phyloP scores from a whole-genome alignment of 176 grass and related monocot genomes.

The Avena eriantha region DNA sequence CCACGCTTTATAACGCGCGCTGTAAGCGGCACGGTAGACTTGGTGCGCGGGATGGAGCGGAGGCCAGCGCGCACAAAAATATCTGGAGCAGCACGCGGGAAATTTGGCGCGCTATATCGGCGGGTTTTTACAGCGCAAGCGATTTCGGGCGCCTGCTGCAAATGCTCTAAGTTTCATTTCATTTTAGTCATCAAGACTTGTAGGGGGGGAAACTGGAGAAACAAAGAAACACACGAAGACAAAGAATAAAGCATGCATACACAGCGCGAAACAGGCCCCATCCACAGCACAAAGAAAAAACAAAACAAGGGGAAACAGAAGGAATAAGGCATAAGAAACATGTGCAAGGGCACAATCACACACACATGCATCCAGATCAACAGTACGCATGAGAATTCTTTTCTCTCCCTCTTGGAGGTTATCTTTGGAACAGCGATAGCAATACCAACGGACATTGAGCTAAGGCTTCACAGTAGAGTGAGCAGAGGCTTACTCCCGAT shows the following conservation, averaged over 20 bases:
- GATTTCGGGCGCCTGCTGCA: too few species aligned
- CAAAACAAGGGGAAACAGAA: background rate
- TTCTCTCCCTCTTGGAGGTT: background rate
- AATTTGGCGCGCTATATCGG: too few species aligned
- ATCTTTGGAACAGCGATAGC: background rate
- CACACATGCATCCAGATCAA: slow-evolving; percentile 37
- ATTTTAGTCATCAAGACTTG: background rate
- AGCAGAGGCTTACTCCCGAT: background rate
- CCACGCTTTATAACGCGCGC: too few species aligned
- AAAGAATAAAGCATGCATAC: background rate
- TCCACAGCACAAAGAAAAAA: slow-evolving; percentile 16
- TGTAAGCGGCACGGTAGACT: too few species aligned
- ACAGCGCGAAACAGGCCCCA: slow-evolving; percentile 19
- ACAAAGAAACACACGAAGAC: slow-evolving; percentile 12
- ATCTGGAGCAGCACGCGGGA: too few species aligned
- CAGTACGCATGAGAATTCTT: background rate
- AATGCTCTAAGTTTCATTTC: background rate
- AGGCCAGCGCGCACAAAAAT: too few species aligned
- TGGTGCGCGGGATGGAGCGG: too few species aligned
- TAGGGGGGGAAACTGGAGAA: background rate
- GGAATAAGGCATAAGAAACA: slow-evolving; percentile 37
- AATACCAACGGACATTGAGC: background rate
- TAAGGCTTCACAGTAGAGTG: background rate
- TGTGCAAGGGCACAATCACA: slow-evolving; percentile 30
- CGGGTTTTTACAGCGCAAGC: too few species aligned